These are phyloP conservation scores for Hysterangium stoloniferum DNA, from an alignment of 768 basidiomycete species.

Conservation along the genomic window DNA sequence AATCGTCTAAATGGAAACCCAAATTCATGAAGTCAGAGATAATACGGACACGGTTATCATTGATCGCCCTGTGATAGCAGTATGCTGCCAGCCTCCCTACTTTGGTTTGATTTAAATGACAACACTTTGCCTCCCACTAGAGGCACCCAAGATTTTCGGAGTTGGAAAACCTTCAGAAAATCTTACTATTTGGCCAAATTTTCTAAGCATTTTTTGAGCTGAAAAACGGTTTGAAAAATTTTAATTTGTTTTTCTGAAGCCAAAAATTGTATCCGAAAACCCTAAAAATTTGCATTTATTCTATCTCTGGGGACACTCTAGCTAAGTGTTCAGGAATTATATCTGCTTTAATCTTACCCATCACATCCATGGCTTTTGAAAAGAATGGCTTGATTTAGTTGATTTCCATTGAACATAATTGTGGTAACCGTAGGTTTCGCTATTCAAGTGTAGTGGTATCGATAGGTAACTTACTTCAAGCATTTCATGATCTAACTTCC, in stretches of 20 bases:
- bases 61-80: slow-evolving; percentile 49
- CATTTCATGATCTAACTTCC: slow-evolving; percentile 72
- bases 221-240: too few relatives aligned
- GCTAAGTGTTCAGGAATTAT: slow-evolving; percentile 2
- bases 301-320: not conserved
- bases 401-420: slow-evolving; percentile 86
- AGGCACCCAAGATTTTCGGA: too few relatives aligned
- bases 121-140: slow-evolving; percentile 22
- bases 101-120: slow-evolving; percentile 44
- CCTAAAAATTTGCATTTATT: too few relatives aligned
- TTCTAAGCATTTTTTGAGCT: too few relatives aligned
- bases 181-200: too few relatives aligned
- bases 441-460: not conserved
- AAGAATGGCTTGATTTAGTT: slow-evolving; percentile 92
- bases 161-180: too few relatives aligned
- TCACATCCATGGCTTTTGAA: slow-evolving; percentile 67
- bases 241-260: too few relatives aligned
- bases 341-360: slow-evolving; percentile 44
- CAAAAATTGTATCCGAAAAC: too few relatives aligned
- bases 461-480: slow-evolving; percentile 49
- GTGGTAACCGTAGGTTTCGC: slow-evolving; percentile 55
- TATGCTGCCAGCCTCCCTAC: slow-evolving; percentile 59
- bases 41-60: slow-evolving; percentile 52
- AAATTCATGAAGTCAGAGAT: slow-evolving; percentile 58
- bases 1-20: slow-evolving; percentile 35